Percentiles rank a stretch among this genome's conserved stretches.
Conservation (phyloP, 139 green algal genomes). For the Coccomyxa sp. region DNA sequence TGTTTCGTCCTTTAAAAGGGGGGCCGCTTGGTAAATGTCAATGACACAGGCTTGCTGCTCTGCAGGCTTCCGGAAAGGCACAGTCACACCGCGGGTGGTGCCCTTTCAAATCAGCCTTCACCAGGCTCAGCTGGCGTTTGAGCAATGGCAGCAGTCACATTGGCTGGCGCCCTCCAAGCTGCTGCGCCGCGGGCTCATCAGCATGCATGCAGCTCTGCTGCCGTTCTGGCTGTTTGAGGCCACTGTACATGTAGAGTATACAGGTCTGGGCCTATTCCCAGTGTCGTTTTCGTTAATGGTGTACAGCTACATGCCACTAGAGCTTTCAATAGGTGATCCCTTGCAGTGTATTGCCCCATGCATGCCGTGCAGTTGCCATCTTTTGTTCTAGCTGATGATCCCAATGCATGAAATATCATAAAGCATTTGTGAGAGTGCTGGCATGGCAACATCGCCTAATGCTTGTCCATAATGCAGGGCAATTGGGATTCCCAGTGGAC, state of each 20-base stretch:
- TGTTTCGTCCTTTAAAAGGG: too few species aligned
- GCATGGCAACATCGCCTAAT: neutral
- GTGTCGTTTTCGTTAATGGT: neutral
- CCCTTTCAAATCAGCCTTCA: conserved; percentile 3
- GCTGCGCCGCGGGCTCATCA: conserved; percentile 9
- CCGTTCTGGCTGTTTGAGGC: conserved; percentile 53
- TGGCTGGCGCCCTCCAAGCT: conserved; percentile 29
- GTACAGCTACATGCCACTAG: neutral
- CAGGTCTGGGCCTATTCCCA: neutral
- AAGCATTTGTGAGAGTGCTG: too few species aligned
- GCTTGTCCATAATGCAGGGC: neutral
- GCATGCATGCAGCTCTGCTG: conserved; percentile 30
- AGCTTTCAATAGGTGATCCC: neutral
- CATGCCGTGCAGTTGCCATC: neutral
- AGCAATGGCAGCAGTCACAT: conserved; percentile 19
- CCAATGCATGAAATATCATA: too few species aligned
- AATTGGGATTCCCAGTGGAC: neutral
- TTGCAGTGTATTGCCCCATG: neutral
- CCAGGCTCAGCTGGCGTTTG: conserved; percentile 14
- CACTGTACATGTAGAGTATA: conserved; percentile 21
- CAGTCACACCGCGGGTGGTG: conserved; percentile 3
- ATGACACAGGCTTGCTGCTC: neutral
- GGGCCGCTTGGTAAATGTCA: too few species aligned
- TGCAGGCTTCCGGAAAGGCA: neutral
- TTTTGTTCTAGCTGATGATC: too few species aligned